Evolutionary conservation across 164 flowering plant species (phyloP), one percentile per base, ranked within the genome.

Genomic region (Platanus orientalis): DNA sequence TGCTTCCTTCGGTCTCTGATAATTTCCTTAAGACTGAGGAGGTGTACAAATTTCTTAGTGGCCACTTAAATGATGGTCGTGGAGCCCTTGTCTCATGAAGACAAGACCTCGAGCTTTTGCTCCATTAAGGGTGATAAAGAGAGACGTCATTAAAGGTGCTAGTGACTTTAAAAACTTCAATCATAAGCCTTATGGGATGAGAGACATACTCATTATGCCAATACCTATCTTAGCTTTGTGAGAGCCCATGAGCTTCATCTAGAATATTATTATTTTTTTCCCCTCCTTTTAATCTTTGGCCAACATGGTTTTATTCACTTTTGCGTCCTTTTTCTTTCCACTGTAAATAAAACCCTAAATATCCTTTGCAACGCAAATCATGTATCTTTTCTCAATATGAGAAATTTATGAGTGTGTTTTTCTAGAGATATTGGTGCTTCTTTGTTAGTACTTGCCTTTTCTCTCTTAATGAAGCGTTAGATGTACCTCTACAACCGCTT

Each of bases 151-250:
- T 20, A 20, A 29, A 44, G 54, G 58, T 16, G 16, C 0, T 30
- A 32, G 25, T 67, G 59, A 20, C 24, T 49, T 45, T 44, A 63
- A 57, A 68, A 52, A 57, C 57, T 69, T 73, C 27, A 21, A 20
- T 23, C 20, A 54, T 42, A 63, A 68, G 70, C 67, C 52, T 60
- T 13, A 28, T 34, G 60, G 21, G 45, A 60, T 20, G 34, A 62
- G 66, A 53, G 69, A 64, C 69, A 74, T 61, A 68, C 67, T 75
- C 72, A 68, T 71, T 57, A 67, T 34, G 60, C 64, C 62, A 67
- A 59, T 61, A 39, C 54, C 30, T 17, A 30, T 62, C 24, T 57
- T 42, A 62, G 48, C 71, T 73, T 73, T 73, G 47, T 32, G 42
- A 30, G 25, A 61, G 62, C 58, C 65, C 61, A 62, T 69, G 17